These are phyloP conservation scores for Penicillium paxilli DNA, from an alignment of 495 filamentous ascomycete genomes.

Conservation along the genomic window DNA sequence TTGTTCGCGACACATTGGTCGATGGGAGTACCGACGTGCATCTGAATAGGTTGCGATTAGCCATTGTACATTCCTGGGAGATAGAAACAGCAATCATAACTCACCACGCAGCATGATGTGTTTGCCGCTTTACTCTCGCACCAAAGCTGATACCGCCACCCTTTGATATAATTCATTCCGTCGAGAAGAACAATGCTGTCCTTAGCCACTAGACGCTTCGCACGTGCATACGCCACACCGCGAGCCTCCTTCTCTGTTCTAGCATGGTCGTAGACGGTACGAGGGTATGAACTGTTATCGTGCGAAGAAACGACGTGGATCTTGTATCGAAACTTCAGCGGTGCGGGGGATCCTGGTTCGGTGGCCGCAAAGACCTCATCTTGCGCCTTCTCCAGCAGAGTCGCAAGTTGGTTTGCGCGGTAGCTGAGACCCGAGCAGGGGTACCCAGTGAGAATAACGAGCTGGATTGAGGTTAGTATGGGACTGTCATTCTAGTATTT, in stretches of 20 bases:
- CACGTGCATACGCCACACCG: conserved; percentile 79
- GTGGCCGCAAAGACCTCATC: conserved; percentile 54
- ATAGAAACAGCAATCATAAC: conserved; percentile 11
- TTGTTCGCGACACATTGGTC: conserved; percentile 60
- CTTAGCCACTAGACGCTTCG: conserved; percentile 76
- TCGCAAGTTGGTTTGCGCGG: conserved; percentile 75
- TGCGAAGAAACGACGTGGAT: conserved; percentile 61
- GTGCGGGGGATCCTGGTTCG: conserved; percentile 30
- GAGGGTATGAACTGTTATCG: conserved; percentile 38
- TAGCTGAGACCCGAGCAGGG: conserved; percentile 91
- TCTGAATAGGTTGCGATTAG: conserved; percentile 34
- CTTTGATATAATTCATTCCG: conserved; percentile 96
- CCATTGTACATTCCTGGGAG: neutral
- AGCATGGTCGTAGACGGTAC: conserved; percentile 56
- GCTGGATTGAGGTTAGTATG: conserved; percentile 45
- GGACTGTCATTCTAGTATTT: neutral
- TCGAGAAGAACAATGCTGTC: conserved; percentile 88
- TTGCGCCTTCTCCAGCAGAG: conserved; percentile 41
- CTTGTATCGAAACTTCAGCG: conserved; percentile 53
- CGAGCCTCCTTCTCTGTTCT: conserved; percentile 86
- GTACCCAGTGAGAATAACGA: conserved; percentile 90
- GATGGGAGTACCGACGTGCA: conserved; percentile 78
- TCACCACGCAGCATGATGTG: conserved; percentile 79
- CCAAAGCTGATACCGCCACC: conserved; percentile 92
- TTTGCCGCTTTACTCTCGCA: conserved; percentile 88